Conservation (phyloP, 2,329 filamentous ascomycete species). For the Plenodomus biglobosus region DNA sequence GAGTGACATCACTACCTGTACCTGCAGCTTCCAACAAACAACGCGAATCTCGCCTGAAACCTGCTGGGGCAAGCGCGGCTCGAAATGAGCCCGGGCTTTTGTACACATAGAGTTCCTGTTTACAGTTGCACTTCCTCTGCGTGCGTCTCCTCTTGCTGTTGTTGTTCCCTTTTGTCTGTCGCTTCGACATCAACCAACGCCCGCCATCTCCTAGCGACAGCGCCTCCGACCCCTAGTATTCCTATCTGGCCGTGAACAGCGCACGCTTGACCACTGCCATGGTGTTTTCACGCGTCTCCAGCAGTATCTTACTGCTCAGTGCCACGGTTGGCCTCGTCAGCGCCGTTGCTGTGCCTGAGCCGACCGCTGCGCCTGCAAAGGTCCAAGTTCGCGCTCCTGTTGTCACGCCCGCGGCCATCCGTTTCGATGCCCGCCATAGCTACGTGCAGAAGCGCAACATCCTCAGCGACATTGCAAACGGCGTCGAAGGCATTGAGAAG, state of each 20-base stretch:
- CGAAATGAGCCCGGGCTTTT: constrained; percentile 1
- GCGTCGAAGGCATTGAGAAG: constrained; percentile 31
- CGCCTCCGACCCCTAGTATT: constrained; percentile 3
- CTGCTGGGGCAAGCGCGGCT: constrained; percentile 2
- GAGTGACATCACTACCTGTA: background rate
- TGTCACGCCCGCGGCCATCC: constrained; percentile 38
- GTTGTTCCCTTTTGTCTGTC: constrained; percentile 13
- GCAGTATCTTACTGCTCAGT: constrained; percentile 27
- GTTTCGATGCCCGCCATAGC: constrained; percentile 36
- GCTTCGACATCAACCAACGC: constrained; percentile 3
- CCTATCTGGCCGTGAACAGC: background rate
- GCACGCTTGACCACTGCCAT: constrained; percentile 11
- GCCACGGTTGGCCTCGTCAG: constrained; percentile 22
- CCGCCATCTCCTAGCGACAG: constrained; percentile 1
- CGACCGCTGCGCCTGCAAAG: constrained; percentile 33
- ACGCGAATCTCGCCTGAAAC: constrained; percentile 1
- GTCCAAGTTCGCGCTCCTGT: constrained; percentile 34
- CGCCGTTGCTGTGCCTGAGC: constrained; percentile 36
- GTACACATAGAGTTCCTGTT: background rate
- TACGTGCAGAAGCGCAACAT: constrained; percentile 39
- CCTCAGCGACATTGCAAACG: constrained; percentile 36
- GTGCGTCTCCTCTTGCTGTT: background rate
- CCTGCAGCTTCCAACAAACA: constrained; percentile 1
- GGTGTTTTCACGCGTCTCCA: constrained; percentile 14
- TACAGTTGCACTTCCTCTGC: background rate